Conservation (phyloP, 306 rosid genomes). For the Quercus alba region DNA sequence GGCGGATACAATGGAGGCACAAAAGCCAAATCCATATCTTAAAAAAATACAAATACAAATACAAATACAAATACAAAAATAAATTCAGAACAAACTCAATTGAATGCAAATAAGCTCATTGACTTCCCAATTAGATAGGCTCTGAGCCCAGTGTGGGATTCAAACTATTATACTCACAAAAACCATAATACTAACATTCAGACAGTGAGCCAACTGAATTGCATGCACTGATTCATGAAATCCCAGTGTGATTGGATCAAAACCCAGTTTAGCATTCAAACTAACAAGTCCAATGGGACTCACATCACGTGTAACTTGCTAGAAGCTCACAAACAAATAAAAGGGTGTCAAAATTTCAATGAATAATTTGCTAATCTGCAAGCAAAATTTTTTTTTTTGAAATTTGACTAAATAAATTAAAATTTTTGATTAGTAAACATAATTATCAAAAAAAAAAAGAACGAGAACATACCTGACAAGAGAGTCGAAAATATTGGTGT, state of each 20-base stretch:
- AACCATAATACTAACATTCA: not conserved
- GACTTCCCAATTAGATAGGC: not conserved
- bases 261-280: not conserved
- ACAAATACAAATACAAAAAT: not conserved
- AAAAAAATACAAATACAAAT: not conserved
- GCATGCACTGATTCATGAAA: not conserved
- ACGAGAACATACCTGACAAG: not conserved
- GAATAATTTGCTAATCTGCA: not conserved
- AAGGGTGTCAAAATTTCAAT: not conserved
- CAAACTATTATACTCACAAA: not conserved
- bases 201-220: not conserved
- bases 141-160: not conserved
- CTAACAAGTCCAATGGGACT: not conserved
- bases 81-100: not conserved
- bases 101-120: not conserved
- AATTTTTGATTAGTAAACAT: not conserved
- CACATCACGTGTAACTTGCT: not conserved
- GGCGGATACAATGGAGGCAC: slow-evolving; percentile 22
- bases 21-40: slow-evolving; percentile 43
- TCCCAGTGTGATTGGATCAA: not conserved
- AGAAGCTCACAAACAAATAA: not conserved
- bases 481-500: not conserved
- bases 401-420: not conserved
- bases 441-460: too few relatives aligned
- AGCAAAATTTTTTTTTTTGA: too few relatives aligned